A percentile compares a stretch with the other conserved stretches of the same genome.
phyloP scores from a whole-genome alignment of 306 rosid species.

The Citrullus colocynthis region DNA sequence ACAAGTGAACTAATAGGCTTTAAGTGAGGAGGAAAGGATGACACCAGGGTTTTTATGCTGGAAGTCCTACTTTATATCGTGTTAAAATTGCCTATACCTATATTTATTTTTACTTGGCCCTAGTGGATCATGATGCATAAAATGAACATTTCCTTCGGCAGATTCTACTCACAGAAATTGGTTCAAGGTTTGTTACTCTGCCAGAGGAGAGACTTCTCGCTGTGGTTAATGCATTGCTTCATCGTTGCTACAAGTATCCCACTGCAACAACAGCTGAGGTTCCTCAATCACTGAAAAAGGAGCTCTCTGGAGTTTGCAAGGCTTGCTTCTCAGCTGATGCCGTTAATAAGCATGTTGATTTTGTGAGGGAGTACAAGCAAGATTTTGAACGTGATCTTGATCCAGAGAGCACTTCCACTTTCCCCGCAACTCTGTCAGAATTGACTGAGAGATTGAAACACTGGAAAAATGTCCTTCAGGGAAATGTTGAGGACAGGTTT shows the following conservation, averaged over 20 bases:
- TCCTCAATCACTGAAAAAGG: slow-evolving; percentile 97
- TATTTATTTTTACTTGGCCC: background rate
- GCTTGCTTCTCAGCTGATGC: slow-evolving; percentile 99
- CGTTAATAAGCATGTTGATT: slow-evolving; percentile 92
- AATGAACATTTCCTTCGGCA: slow-evolving; percentile 17
- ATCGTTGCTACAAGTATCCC: slow-evolving; percentile 98
- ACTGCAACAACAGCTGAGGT: slow-evolving; percentile 99
- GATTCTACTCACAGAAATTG: slow-evolving; percentile 92
- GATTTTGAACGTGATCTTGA: slow-evolving; percentile 98
- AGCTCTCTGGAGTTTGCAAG: slow-evolving; percentile 98
- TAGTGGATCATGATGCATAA: background rate
- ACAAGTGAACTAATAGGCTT: background rate
- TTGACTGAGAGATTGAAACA: slow-evolving; percentile 84
- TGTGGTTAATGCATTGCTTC: slow-evolving; percentile 94
- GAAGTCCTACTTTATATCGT: background rate
- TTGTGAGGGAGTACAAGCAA: slow-evolving; percentile 95
- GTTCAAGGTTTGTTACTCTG: slow-evolving; percentile 92
- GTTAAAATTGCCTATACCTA: background rate
- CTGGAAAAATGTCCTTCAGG: slow-evolving; percentile 97
- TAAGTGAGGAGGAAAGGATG: background rate
- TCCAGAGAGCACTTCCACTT: slow-evolving; percentile 88
- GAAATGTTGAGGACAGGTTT: slow-evolving; percentile 98
- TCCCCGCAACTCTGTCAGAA: slow-evolving; percentile 89
- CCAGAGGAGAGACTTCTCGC: slow-evolving; percentile 99
- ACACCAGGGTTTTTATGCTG: background rate